Percentiles rank a stretch among this genome's conserved stretches.
Evolutionary conservation across 2,329 filamentous ascomycete genomes (phyloP).

Genomic region (Fusarium fracticaudum): DNA sequence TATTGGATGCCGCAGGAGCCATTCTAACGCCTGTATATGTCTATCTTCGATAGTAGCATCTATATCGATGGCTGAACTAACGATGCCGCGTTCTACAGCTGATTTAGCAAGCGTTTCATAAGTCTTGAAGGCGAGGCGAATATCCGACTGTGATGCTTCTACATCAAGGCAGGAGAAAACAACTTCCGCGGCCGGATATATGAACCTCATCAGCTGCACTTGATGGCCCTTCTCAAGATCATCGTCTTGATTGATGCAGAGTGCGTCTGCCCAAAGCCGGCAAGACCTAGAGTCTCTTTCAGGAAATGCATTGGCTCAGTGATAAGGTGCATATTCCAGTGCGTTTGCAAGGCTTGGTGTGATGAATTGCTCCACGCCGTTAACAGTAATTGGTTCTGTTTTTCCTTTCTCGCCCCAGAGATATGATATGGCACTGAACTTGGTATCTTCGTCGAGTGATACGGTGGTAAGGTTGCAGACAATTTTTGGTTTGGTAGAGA

Average conservation of each 20-base stretch:
- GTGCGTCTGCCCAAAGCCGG: constrained; percentile 1
- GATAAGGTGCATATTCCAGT: background rate
- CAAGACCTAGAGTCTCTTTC: background rate
- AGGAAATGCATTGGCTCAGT: background rate
- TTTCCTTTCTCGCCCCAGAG: background rate
- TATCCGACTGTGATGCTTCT: background rate
- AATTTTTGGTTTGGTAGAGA: too few relatives aligned
- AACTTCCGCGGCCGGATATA: background rate
- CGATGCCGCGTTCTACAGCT: background rate
- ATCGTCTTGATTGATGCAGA: constrained; percentile 8
- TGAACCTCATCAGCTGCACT: background rate
- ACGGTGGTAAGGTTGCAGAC: too few relatives aligned
- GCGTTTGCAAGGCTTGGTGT: background rate
- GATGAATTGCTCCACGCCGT: background rate
- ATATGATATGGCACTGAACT: too few relatives aligned
- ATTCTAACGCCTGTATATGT: background rate
- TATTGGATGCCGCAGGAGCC: background rate
- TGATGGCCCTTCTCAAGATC: background rate
- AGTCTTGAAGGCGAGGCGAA: background rate
- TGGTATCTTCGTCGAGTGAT: too few relatives aligned
- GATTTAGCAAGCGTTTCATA: background rate
- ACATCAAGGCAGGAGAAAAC: background rate
- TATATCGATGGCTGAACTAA: background rate
- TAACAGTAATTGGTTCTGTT: background rate
- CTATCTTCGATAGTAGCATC: background rate